Percentiles rank a stretch among this genome's conserved stretches.
Evolutionary conservation across 2,329 filamentous ascomycete species (phyloP).

Genomic region (Coniochaeta sp.): DNA sequence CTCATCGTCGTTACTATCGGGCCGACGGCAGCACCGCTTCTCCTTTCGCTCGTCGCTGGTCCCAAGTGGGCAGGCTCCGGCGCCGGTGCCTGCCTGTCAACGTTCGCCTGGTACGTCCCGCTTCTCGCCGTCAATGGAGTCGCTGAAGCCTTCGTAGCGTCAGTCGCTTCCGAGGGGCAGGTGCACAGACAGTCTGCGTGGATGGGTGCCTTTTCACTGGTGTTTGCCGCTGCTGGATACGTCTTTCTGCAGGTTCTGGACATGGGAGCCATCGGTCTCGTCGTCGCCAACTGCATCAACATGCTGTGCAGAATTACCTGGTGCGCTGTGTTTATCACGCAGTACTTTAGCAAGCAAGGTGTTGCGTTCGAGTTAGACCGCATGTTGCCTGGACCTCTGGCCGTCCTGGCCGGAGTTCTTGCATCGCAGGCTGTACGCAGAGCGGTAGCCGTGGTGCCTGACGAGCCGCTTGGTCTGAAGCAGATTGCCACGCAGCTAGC

Average conservation of each 20-base stretch:
- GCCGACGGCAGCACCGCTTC: slow-evolving; percentile 64
- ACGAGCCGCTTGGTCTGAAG: slow-evolving; percentile 20
- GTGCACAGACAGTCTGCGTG: slow-evolving; percentile 70
- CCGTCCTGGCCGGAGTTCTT: slow-evolving; percentile 34
- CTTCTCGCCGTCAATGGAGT: slow-evolving; percentile 88
- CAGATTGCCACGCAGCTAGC: slow-evolving; percentile 31
- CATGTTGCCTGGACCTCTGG: slow-evolving; percentile 34
- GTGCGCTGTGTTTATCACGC: slow-evolving; percentile 65
- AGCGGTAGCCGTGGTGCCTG: slow-evolving; percentile 15
- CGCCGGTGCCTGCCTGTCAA: slow-evolving; percentile 64
- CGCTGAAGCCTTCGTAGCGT: slow-evolving; percentile 85
- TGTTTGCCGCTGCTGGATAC: slow-evolving; percentile 69
- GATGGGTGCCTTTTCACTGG: slow-evolving; percentile 76
- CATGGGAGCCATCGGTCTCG: slow-evolving; percentile 71
- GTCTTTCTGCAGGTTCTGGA: slow-evolving; percentile 62
- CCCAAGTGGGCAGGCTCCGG: slow-evolving; percentile 66
- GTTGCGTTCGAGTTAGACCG: slow-evolving; percentile 29
- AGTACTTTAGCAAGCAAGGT: slow-evolving; percentile 48
- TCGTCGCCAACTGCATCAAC: slow-evolving; percentile 82
- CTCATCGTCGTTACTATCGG: slow-evolving; percentile 62
- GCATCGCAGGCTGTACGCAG: slow-evolving; percentile 32
- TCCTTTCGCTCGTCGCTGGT: slow-evolving; percentile 71
- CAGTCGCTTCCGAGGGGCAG: slow-evolving; percentile 68
- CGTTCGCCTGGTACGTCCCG: slow-evolving; percentile 89
- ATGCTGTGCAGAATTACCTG: slow-evolving; percentile 80